These are phyloP conservation scores for Rhizoclosmatium globosum DNA, from an alignment of 192 early-diverging fungal genomes.

Conservation along the genomic window DNA sequence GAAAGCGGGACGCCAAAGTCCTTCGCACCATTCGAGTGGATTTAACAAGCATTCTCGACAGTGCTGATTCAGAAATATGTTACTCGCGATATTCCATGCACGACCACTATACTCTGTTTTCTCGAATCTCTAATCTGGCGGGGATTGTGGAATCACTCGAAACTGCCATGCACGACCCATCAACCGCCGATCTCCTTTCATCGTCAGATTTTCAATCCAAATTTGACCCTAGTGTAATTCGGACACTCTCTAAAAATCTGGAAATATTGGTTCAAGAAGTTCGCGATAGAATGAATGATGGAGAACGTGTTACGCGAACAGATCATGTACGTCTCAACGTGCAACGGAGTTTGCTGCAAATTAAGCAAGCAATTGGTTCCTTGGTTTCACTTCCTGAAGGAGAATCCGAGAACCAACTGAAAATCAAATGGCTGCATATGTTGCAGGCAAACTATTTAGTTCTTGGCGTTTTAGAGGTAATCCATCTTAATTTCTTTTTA, in stretches of 20 bases:
- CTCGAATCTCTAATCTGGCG: not conserved
- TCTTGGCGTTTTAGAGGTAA: conserved; percentile 4
- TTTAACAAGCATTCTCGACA: not conserved
- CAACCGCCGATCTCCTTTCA: not conserved
- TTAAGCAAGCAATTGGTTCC: not conserved
- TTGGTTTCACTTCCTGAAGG: no score
- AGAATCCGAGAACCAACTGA: no score
- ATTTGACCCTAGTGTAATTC: not conserved
- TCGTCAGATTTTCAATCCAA: not conserved
- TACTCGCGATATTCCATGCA: not conserved
- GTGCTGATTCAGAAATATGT: not conserved
- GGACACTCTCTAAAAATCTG: not conserved
- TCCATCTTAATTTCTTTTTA: not conserved
- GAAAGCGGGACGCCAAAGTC: not conserved
- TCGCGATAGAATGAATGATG: not conserved
- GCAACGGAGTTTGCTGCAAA: not conserved
- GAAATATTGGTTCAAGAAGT: not conserved
- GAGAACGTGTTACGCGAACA: not conserved
- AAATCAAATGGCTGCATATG: conserved; percentile 1
- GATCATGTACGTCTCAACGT: not conserved
- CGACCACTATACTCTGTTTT: not conserved
- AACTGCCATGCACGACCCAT: not conserved
- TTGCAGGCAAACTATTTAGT: not conserved
- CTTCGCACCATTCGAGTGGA: not conserved
- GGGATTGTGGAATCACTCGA: not conserved